These are phyloP conservation scores for Aureobasidium sp. DNA, from an alignment of 2,329 filamentous ascomycete genomes.

Conservation along the genomic window DNA sequence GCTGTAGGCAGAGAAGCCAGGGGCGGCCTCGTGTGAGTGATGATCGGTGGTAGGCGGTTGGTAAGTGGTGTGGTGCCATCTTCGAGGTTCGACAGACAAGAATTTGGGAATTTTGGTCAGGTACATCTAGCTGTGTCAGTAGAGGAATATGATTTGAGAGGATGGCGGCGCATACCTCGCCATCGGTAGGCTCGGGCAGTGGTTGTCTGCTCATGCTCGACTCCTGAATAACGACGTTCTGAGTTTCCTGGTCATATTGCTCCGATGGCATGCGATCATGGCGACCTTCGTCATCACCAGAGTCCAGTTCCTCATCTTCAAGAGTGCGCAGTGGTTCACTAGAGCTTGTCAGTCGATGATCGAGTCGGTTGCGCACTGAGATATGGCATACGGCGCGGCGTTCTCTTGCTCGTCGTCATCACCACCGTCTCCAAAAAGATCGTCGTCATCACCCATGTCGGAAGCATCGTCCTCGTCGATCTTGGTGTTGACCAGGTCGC, in stretches of 20 bases:
- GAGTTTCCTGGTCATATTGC: constrained; percentile 42
- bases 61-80: constrained; percentile 61
- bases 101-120: constrained; percentile 66
- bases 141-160: neutral
- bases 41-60: constrained; percentile 55
- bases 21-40: constrained; percentile 40
- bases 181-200: constrained; percentile 63
- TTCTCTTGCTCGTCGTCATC: constrained; percentile 26
- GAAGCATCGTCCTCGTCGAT: constrained; percentile 23
- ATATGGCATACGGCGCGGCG: constrained; percentile 20
- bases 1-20: constrained; percentile 52
- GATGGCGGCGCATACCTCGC: constrained; percentile 47
- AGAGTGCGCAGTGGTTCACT: constrained; percentile 38
- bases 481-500: constrained; percentile 15
- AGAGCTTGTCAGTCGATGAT: neutral
- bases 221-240: constrained; percentile 48
- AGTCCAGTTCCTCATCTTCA: constrained; percentile 57
- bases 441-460: constrained; percentile 34
- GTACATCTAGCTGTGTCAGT: constrained; percentile 48
- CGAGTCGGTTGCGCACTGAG: neutral
- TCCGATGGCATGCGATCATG: constrained; percentile 55
- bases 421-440: constrained; percentile 42
- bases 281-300: constrained; percentile 56
- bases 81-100: constrained; percentile 60
- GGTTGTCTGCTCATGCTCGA: constrained; percentile 62